Percentiles rank a stretch among this genome's conserved stretches.
phyloP scores from a whole-genome alignment of 306 rosid genomes.

The Vigna unguiculata region DNA sequence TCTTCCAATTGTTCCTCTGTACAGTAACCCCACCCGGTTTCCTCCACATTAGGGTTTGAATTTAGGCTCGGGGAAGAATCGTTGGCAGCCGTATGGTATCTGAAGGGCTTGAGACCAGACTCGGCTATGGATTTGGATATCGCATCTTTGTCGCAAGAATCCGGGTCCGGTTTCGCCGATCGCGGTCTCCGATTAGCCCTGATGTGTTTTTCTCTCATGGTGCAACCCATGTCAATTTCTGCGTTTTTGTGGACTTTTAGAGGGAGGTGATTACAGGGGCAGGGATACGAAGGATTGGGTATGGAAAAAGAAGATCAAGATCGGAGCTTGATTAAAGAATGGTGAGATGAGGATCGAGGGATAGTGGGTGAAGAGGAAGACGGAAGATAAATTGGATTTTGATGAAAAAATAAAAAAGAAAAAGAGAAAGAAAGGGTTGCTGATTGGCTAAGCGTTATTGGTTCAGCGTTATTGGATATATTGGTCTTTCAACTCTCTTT shows the following conservation, averaged over 20 bases:
- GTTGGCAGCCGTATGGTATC: slow-evolving; percentile 45
- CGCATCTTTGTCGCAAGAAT: slow-evolving; percentile 64
- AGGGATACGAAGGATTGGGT: not conserved
- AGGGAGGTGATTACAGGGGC: not conserved
- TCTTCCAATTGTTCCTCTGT: slow-evolving; percentile 95
- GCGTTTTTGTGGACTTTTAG: not conserved
- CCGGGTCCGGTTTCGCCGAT: slow-evolving; percentile 60
- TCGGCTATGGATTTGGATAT: slow-evolving; percentile 76
- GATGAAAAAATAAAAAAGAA: not conserved
- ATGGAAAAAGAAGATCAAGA: slow-evolving; percentile 7
- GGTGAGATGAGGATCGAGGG: slow-evolving; percentile 26
- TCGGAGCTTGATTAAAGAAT: slow-evolving; percentile 12
- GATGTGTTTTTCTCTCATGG: slow-evolving; percentile 82
- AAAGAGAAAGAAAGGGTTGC: not conserved
- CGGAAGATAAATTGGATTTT: not conserved
- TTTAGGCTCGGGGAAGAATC: slow-evolving; percentile 54
- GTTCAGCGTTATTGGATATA: not conserved
- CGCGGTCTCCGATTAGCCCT: slow-evolving; percentile 78
- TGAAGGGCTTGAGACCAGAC: slow-evolving; percentile 70
- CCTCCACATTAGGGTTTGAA: slow-evolving; percentile 56
- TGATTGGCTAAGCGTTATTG: slow-evolving; percentile 11
- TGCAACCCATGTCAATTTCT: slow-evolving; percentile 70
- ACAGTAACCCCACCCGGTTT: slow-evolving; percentile 86
- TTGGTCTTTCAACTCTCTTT: not conserved
- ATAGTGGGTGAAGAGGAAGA: not conserved